Conservation (phyloP, 441 rosid species). For the Euphorbia schlechtendalii region DNA sequence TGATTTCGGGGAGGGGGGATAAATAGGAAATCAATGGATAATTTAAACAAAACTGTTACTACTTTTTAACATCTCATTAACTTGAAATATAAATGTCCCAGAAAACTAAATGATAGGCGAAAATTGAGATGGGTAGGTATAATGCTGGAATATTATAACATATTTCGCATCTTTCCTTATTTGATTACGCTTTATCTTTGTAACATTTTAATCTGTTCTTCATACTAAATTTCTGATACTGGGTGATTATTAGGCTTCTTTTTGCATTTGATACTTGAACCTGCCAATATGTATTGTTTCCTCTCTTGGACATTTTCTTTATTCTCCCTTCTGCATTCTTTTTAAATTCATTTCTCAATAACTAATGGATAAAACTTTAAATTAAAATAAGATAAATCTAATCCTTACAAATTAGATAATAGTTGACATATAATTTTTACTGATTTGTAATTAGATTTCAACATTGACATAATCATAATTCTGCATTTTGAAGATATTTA, state of each 20-base stretch:
- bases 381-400: no score
- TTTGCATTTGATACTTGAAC: background rate
- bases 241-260: background rate
- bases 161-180: background rate
- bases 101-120: background rate
- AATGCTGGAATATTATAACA: background rate
- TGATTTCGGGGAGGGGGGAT: background rate
- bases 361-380: no score
- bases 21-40: background rate
- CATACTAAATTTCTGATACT: background rate
- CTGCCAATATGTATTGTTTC: background rate
- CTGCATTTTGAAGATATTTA: no score
- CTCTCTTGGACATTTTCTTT: background rate
- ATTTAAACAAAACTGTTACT: background rate
- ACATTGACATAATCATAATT: no score
- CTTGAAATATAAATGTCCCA: background rate
- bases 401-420: no score
- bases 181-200: no score
- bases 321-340: no score
- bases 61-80: background rate
- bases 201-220: background rate
- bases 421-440: no score
- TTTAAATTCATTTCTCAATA: no score
- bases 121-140: background rate
- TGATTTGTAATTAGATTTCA: no score